Percentiles rank a stretch among this genome's conserved stretches.
phyloP scores from a whole-genome alignment of 2,329 filamentous ascomycete genomes.

The Fusarium lateritium region DNA sequence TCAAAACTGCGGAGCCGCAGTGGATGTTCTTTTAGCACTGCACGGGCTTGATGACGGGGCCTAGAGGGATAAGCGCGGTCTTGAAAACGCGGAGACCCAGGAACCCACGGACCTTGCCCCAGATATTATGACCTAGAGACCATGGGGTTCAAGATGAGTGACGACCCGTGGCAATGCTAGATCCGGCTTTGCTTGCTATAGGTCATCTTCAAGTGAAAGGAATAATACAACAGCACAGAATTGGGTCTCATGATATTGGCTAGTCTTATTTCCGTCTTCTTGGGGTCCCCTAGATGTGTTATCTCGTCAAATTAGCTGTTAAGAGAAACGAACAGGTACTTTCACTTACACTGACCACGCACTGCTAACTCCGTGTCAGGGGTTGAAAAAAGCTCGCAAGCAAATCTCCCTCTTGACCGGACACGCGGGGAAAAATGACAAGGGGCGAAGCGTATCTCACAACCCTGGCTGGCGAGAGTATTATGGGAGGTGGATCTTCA shows the following conservation, averaged over 20 bases:
- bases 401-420: slow-evolving; percentile 35
- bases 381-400: slow-evolving; percentile 10
- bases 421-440: slow-evolving; percentile 17
- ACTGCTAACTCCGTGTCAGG: slow-evolving; percentile 2
- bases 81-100: slow-evolving; percentile 44
- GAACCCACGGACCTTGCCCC: slow-evolving; percentile 45
- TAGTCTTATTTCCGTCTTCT: slow-evolving; percentile 10
- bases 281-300: slow-evolving; percentile 19
- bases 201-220: neutral
- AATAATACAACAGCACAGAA: neutral
- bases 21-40: slow-evolving; percentile 40
- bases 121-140: slow-evolving; percentile 31
- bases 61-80: slow-evolving; percentile 43
- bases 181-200: slow-evolving; percentile 18
- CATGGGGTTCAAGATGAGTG: slow-evolving; percentile 26
- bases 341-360: slow-evolving; percentile 22
- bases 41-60: slow-evolving; percentile 36
- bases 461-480: slow-evolving; percentile 25
- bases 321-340: slow-evolving; percentile 37
- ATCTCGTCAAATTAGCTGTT: slow-evolving; percentile 16
- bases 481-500: slow-evolving; percentile 42
- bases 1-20: slow-evolving; percentile 52
- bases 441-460: slow-evolving; percentile 31
- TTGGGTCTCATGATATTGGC: slow-evolving; percentile 1
- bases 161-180: slow-evolving; percentile 30